phyloP scores from a whole-genome alignment of 768 basidiomycete genomes.

The Lactifluus piperatus region DNA sequence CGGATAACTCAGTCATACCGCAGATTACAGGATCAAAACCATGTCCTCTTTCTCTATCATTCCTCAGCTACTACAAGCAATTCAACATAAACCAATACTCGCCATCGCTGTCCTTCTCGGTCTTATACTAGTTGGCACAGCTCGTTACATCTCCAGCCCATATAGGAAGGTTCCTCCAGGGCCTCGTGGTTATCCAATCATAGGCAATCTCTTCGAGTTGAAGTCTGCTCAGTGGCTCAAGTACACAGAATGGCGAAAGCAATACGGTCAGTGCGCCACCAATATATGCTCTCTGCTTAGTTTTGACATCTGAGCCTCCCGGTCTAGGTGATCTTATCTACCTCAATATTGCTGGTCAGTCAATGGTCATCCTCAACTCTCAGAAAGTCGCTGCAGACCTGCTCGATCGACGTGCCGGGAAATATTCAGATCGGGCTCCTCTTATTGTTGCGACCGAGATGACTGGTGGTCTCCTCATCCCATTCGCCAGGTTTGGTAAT shows the following conservation, averaged over 20 bases:
- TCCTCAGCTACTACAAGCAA: not conserved
- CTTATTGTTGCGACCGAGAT: too few species aligned
- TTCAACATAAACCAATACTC: not conserved
- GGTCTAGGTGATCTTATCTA: too few species aligned
- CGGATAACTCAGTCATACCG: not conserved
- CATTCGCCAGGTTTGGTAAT: too few species aligned
- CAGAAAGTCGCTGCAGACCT: too few species aligned
- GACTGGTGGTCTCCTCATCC: too few species aligned
- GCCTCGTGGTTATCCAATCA: not conserved
- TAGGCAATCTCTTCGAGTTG: not conserved
- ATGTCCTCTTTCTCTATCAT: not conserved
- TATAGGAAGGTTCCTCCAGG: not conserved
- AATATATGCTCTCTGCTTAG: too few species aligned
- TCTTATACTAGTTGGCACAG: not conserved
- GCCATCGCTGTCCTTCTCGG: not conserved
- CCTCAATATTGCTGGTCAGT: too few species aligned
- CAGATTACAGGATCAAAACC: too few species aligned
- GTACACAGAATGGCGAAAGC: not conserved
- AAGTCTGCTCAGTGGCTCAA: not conserved
- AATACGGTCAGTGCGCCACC: not conserved
- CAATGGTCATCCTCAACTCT: too few species aligned
- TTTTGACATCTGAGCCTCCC: too few species aligned
- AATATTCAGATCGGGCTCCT: too few species aligned
- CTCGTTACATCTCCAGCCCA: not conserved
- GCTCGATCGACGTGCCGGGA: too few species aligned